Base-by-base conservation (phyloP, 2,329 filamentous ascomycete genomes). In the Ceratocystis lukuohia region DNA sequence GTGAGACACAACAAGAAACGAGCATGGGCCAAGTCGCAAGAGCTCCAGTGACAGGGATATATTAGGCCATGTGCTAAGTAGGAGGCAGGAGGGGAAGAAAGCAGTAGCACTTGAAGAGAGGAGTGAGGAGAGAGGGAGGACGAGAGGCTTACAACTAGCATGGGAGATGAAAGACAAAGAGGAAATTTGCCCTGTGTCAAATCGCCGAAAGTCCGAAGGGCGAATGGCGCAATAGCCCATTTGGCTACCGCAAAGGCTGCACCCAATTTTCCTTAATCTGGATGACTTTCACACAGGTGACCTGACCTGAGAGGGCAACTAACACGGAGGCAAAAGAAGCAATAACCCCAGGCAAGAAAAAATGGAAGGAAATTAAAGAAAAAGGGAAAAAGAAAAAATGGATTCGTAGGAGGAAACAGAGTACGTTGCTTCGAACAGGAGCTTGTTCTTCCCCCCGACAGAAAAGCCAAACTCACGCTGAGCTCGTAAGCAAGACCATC, bases 221-320 rank as follows among this genome's bases (percentile, higher is more conserved):
- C 28, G 30, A 63, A 63, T 65, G 63, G 63, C 50, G 63, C 61
- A 63, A 63, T 63, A 30, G 12, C 37, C 12, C 30, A 5, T 28
- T 25, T 22, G 30, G 56, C 33, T 15, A n/a, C 8, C 22, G 22
- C 48, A 25, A 53, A 12, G 1, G 20, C 20, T 37, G 2, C 15
- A 17, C 28, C 12, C 56, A 22, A 37, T 5, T 17, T n/a, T 37
- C 15, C 20, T 25, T 37, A 8, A 48, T 53, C 7, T 46, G 61
- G n/a, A 48, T n/a, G 25, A 45, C 63, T 57, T 65, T 65, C 33
- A 17, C 63, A 65, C 63, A 50, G 63, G 48, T 48, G 50, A 28
- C 63, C 63, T 65, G 63, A 20, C 63, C 63, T 59, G 25, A 65
- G 63, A 65, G 17, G 63, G 63, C 50, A 65, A 65, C 63, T 65